Conservation (phyloP, 805 yeast species). For the Kuraishia cidri region DNA sequence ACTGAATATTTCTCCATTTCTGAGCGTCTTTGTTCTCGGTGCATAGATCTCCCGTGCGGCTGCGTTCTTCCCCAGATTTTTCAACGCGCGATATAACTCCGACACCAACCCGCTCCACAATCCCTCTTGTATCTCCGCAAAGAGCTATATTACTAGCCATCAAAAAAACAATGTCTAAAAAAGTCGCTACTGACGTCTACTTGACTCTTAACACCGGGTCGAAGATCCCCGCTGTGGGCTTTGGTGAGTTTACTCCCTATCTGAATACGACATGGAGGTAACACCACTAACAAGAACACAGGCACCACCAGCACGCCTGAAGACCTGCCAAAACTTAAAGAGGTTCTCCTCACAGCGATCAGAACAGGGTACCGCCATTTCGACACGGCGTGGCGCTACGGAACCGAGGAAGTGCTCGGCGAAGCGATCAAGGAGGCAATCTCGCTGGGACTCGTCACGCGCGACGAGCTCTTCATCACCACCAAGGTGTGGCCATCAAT, state of each 20-base stretch:
- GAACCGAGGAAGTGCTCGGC: constrained; percentile 32
- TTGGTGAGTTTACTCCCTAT: constrained; percentile 7
- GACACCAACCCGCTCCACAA: too few relatives aligned
- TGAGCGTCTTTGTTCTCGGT: too few relatives aligned
- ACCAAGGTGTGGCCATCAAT: constrained; percentile 59
- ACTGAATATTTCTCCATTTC: too few relatives aligned
- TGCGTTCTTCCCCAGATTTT: too few relatives aligned
- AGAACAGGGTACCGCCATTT: constrained; percentile 40
- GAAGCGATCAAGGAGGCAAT: constrained; percentile 37
- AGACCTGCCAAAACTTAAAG: constrained; percentile 10
- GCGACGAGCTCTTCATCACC: constrained; percentile 57
- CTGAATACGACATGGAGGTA: not conserved
- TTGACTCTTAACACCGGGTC: constrained; percentile 15
- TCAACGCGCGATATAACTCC: too few relatives aligned
- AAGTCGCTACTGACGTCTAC: constrained; percentile 6
- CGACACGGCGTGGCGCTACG: constrained; percentile 45
- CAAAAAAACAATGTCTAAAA: too few relatives aligned
- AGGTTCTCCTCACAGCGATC: constrained; percentile 56
- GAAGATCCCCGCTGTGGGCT: constrained; percentile 14
- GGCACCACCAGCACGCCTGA: not conserved
- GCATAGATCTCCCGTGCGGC: too few relatives aligned
- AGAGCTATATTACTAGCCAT: too few relatives aligned
- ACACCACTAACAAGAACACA: too few relatives aligned
- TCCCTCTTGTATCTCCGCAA: too few relatives aligned
- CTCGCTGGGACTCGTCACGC: constrained; percentile 31